A percentile compares a stretch with the other conserved stretches of the same genome.
Evolutionary conservation across 495 filamentous ascomycete genomes (phyloP).

Genomic region (Xylaria scruposa): DNA sequence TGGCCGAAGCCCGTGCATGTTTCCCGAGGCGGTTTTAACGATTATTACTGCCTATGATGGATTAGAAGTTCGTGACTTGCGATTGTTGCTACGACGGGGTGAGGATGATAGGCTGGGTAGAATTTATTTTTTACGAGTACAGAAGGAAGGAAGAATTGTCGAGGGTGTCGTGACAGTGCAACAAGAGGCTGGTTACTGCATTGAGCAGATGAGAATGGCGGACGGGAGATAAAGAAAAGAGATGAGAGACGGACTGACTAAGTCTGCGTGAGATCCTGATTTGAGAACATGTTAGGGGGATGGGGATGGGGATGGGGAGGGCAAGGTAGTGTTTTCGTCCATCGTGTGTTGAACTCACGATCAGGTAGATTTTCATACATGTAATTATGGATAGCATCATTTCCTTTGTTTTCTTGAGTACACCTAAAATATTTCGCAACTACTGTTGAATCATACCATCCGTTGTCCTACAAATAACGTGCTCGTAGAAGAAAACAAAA

Average conservation of each 20-base stretch:
- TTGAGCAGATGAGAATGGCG: no score
- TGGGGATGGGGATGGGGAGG: background rate
- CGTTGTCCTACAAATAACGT: background rate
- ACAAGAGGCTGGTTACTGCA: background rate
- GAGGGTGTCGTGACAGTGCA: no score
- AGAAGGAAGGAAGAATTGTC: no score
- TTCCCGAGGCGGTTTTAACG: no score
- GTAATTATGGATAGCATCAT: conserved; percentile 1
- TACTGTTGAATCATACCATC: background rate
- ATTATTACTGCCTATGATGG: conserved; percentile 3
- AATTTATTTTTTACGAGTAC: background rate
- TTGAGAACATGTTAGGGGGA: background rate
- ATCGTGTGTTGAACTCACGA: background rate
- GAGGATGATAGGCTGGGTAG: background rate
- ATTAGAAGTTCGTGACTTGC: background rate
- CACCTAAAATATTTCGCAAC: conserved; percentile 2
- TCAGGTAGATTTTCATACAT: background rate
- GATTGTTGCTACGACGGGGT: background rate
- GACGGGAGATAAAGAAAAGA: background rate
- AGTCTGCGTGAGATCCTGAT: background rate
- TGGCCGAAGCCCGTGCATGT: conserved; percentile 20
- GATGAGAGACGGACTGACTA: background rate
- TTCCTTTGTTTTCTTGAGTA: conserved; percentile 18
- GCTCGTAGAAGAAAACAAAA: background rate
- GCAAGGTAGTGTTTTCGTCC: background rate